A percentile compares a stretch with the other conserved stretches of the same genome.
These are phyloP conservation scores for Leccinum variicolor DNA, from an alignment of 768 basidiomycete genomes.

Conservation along the genomic window DNA sequence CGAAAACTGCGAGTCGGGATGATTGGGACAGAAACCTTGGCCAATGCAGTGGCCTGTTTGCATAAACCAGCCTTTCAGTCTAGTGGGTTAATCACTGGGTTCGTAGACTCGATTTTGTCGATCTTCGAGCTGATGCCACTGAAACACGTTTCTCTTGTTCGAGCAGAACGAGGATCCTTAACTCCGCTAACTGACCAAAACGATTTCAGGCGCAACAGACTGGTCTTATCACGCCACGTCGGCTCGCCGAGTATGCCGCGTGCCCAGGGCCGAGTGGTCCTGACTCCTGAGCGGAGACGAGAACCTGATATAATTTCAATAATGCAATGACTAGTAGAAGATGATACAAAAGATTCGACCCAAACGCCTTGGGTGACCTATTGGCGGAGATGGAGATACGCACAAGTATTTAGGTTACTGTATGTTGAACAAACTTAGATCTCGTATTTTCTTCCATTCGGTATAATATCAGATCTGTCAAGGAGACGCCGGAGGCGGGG, in stretches of 20 bases:
- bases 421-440: not conserved
- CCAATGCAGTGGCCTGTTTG: not conserved
- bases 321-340: not conserved
- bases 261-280: not conserved
- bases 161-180: not conserved
- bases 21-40: not conserved
- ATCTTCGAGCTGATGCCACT: not conserved
- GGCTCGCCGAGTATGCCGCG: not conserved
- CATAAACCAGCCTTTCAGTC: not conserved
- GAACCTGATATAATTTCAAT: not conserved
- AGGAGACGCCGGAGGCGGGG: constrained; percentile 23
- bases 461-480: not conserved
- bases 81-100: not conserved
- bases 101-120: not conserved
- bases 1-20: not conserved
- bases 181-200: not conserved
- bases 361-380: not conserved
- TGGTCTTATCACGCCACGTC: not conserved
- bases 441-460: not conserved
- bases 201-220: not conserved
- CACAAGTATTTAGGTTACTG: not conserved
- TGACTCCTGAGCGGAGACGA: not conserved
- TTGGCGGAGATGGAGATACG: not conserved
- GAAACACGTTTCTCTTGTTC: constrained; percentile 4
- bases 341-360: not conserved